Evolutionary conservation across 106 monocot genomes (phyloP), one percentile per base, ranked within the genome.

Genomic region (Dioscorea alata): DNA sequence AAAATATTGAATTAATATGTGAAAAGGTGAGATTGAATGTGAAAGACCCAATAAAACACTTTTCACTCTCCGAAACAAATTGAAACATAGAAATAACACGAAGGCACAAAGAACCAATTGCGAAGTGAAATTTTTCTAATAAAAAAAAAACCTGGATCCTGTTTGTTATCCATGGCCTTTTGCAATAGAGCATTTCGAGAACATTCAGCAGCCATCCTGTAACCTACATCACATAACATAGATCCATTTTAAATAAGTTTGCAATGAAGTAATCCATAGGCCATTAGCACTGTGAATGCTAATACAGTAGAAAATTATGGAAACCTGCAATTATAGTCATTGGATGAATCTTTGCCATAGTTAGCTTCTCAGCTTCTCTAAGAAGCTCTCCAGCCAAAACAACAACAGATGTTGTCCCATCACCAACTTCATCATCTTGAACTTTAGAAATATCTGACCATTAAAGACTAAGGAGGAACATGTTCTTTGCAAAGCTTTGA

Each of bases 341-440:
- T 16, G 85, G 85, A 73, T 90, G 89, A 67, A 90, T 78, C 66
- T 90, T 90, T 62, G 77, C 60, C 73, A 69, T 85, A 14, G 73
- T 80, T 62, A 90, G 56, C 71, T 90, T 85, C 59, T 90, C 89
- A 24, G 89, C 89, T 67, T 90, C 89, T 66, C 85, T 85, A 23
- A 90, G 52, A 64, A 90, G 89, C 56, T 90, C 89, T 60, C 89
- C 85, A 80, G 89, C 89, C 75, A 90, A 81, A 65, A 85, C 80
- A 78, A 90, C 89, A 61, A 90, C 85, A 64, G 89, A 85, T 32
- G 89, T 89, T 72, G 89, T 90, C 48, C 89, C 89, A 81, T 90
- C 89, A 59, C 85, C 89, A 67, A 90, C 89, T 52, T 90, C 89
- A 76, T 90, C 89, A 76, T 90, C 89, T 83, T 90, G 90, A 69